Conservation (phyloP, 1,284 basidiomycete genomes). For the Amylostereum areolatum region DNA sequence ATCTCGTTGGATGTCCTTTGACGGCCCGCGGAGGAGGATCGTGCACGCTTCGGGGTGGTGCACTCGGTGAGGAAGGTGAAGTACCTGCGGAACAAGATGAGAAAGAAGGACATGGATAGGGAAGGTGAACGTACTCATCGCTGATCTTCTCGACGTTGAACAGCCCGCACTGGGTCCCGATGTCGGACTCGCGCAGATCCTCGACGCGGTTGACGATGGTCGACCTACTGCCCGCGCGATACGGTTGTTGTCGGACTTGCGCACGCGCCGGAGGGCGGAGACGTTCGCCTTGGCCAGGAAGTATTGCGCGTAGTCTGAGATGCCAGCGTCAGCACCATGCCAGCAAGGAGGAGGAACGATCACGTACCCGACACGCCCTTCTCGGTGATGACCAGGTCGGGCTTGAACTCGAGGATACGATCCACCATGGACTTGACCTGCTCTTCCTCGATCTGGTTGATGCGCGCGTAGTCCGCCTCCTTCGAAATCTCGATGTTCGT, state of each 20-base stretch:
- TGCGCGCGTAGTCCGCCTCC: constrained; percentile 90
- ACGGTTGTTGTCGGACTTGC: constrained; percentile 98
- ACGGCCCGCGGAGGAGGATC: constrained; percentile 95
- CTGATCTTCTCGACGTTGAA: constrained; percentile 98
- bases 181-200: constrained; percentile 86
- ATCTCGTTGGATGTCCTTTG: constrained; percentile 98
- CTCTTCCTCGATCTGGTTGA: constrained; percentile 96
- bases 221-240: constrained; percentile 92
- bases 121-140: constrained; percentile 68
- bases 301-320: constrained; percentile 87
- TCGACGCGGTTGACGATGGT: constrained; percentile 97
- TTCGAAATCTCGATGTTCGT: constrained; percentile 98
- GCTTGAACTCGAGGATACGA: constrained; percentile 89
- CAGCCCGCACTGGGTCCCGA: constrained; percentile 90
- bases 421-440: constrained; percentile 90
- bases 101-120: not conserved
- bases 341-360: not conserved
- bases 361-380: constrained; percentile 89
- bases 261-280: constrained; percentile 88
- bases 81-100: constrained; percentile 49
- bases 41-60: constrained; percentile 95
- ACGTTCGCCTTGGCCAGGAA: constrained; percentile 87
- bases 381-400: constrained; percentile 94
- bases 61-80: constrained; percentile 97
- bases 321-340: not conserved